phyloP scores from a whole-genome alignment of 768 basidiomycete species.

The Pisolithus marmoratus region DNA sequence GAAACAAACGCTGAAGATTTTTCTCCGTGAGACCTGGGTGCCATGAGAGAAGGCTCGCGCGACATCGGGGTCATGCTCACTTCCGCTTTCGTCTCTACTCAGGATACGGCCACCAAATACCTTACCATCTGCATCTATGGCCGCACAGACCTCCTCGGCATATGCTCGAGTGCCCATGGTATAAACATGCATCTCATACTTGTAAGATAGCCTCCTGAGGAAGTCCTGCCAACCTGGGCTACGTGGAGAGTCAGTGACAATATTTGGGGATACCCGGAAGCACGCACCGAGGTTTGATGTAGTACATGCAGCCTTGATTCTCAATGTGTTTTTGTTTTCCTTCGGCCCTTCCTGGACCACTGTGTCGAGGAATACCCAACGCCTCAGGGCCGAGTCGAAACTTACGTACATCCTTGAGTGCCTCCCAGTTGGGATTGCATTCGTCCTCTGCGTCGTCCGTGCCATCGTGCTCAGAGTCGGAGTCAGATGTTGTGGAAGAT shows the following conservation, averaged over 20 bases:
- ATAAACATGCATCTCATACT: conserved; percentile 99
- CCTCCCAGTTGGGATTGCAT: conserved; percentile 91
- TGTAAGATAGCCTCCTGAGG: conserved; percentile 58
- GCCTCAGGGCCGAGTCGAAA: conserved; percentile 84
- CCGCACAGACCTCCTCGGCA: conserved; percentile 90
- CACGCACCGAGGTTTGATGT: conserved; percentile 91
- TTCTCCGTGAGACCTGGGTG: conserved; percentile 80
- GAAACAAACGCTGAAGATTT: conserved; percentile 86
- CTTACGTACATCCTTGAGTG: conserved; percentile 82
- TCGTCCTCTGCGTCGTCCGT: conserved; percentile 44
- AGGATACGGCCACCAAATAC: conserved; percentile 85
- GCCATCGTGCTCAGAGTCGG: conserved; percentile 36
- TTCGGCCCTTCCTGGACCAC: conserved; percentile 37
- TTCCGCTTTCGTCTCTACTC: conserved; percentile 94
- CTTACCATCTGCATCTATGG: conserved; percentile 84
- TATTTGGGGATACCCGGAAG: neutral
- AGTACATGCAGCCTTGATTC: conserved; percentile 88
- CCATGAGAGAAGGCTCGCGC: conserved; percentile 9
- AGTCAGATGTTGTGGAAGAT: conserved; percentile 23
- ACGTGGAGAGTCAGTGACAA: neutral
- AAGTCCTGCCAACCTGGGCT: conserved; percentile 86
- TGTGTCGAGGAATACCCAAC: conserved; percentile 43
- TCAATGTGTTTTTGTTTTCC: conserved; percentile 63
- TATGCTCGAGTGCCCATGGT: conserved; percentile 99
- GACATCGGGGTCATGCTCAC: conserved; percentile 44